Base-by-base conservation (phyloP, 163 green algal genomes). In the Volvox carteri region DNA sequence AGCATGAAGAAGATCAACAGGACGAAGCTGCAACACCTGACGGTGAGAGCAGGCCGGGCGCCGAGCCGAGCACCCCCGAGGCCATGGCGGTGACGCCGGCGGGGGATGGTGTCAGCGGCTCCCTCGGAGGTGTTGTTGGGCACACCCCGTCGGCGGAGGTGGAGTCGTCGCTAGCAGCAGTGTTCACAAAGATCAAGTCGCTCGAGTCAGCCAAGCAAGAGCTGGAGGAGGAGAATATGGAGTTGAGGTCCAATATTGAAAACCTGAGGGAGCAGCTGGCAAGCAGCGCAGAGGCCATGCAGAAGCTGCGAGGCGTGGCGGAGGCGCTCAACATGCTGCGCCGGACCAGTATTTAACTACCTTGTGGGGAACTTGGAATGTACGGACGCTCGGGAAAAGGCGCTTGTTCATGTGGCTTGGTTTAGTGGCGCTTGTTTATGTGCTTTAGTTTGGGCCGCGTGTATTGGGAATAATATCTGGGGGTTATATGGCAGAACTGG, bases 281-380 rank as follows among this genome's bases (percentile, higher is more conserved):
- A 18, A 52, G 23, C 70, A 84, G 70, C 52, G 84, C 84, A 30
- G 84, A 89, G 68, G 70, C 84, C 4, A 89, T 89, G 84, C 68
- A 89, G 19, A 89, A 89, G 70, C 84, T 89, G 50, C 23, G 52
- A 1, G 68, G 70, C 28, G 70, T 89, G 48, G 84, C 84, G 70
- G 84, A 81, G 84, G 84, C 84, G n/a, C 52, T 89, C 7, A 83
- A 28, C 50, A 89, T 83, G 84, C 50, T 89, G 37, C 84, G 84
- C 7, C 44, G 73, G 44, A 81, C 44, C 23, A 65, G 21, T 5
- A 44, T 65, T 33, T 81, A 30, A 42, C n/a, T 30, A 41, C 3
- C 25, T 11, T 19, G 28, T 65, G 54, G 8, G n/a, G n/a, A n/a
- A n/a, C n/a, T n/a, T n/a, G n/a, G n/a, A n/a, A n/a, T n/a, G n/a